Evolutionary conservation across 257 asterid genomes (phyloP).

Genomic region (Mitragyna speciosa): DNA sequence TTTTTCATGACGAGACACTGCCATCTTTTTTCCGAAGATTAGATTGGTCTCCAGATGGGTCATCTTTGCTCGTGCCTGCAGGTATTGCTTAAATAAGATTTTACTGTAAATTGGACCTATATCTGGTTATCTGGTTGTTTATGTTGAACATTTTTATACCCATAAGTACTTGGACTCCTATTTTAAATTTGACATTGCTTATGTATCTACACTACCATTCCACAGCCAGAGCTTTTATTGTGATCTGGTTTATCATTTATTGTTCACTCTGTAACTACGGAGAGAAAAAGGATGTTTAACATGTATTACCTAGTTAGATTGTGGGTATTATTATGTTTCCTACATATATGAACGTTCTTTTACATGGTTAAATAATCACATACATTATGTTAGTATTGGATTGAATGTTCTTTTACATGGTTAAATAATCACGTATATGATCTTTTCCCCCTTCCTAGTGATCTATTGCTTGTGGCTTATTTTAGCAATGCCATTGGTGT

Average conservation of each 20-base stretch:
- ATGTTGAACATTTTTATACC: background rate
- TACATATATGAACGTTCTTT: background rate
- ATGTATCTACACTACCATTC: background rate
- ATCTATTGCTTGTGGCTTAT: background rate
- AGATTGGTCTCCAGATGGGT: conserved; percentile 98
- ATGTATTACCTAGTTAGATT: background rate
- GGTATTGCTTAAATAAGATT: conserved; percentile 40
- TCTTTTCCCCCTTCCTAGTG: background rate
- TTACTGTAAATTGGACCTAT: background rate
- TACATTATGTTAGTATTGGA: background rate
- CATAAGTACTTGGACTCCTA: background rate
- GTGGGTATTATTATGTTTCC: background rate
- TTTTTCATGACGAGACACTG: conserved; percentile 92
- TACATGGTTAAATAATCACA: background rate
- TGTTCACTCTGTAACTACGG: background rate
- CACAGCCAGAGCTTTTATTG: background rate
- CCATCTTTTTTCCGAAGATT: conserved; percentile 96
- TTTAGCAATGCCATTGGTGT: background rate
- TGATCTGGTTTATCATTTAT: too few relatives aligned
- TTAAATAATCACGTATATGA: too few relatives aligned
- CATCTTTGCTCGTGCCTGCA: conserved; percentile 93
- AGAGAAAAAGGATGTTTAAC: background rate
- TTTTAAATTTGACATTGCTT: background rate
- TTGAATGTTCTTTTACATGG: background rate
- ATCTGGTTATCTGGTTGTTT: background rate